Evolutionary conservation across 2,329 filamentous ascomycete genomes (phyloP), one percentile per base, ranked within the genome.

Genomic region (Lasiodiplodia sp.): DNA sequence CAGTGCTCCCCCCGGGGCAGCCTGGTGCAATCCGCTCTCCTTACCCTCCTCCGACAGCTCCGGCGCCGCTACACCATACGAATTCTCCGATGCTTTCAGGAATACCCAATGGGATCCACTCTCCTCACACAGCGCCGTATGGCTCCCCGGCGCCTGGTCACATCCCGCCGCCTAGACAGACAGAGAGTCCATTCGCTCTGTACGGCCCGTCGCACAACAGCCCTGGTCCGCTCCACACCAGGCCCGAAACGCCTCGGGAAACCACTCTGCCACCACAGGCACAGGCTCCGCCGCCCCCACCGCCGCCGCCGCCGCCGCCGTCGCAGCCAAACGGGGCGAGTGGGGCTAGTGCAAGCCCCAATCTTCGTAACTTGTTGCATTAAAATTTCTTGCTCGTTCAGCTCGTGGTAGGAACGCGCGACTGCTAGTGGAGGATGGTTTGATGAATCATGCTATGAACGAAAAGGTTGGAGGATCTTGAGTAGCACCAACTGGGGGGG

Each of bases 271-370:
- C 34, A 6, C 57, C 57, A 16, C 57, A 74, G 77, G 68, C 76
- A 79, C 60, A 72, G 71, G 34, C 75, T 74, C 14, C 60, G 28
- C 60, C 40, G 8, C 58, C 44, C 2, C 58, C 40, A 16, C 25
- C 58, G 25, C 58, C 58, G 62, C 71, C 23, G 70, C 28, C 28
- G 4, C 74, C 28, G 4, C 74, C 21, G 57, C 65, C n/a, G 2
- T 14, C 44, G 18, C 57, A 49, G 70, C 68, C 34, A 63, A 74
- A 49, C 74, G 73, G 67, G 12, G 67, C 57, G 16, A 68, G 58
- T 21, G 79, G 78, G 58, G 79, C 83, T 16, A 84, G 82, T 70
- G 83, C 83, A 14, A 84, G 82, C 70, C 83, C 83, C 16, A 84
- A 79, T 69, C 74, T 85, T 73, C 78, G 80, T 67, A 84, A 85